phyloP scores from a whole-genome alignment of 495 filamentous ascomycete species.

The Wilcoxina mikolae region DNA sequence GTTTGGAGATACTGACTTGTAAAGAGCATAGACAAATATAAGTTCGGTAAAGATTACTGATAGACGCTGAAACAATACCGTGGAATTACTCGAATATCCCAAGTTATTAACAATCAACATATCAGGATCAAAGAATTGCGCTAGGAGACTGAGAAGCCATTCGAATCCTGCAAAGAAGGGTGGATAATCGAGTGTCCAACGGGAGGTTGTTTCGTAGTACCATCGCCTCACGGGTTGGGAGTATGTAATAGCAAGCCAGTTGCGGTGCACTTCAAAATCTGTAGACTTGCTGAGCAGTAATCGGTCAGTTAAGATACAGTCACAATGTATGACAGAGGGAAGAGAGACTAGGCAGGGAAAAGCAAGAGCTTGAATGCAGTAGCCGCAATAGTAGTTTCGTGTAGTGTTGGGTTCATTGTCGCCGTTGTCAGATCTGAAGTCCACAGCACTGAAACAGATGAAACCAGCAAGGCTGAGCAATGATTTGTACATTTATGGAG shows the following conservation, averaged over 20 bases:
- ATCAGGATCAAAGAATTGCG: slow-evolving; percentile 56
- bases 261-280: slow-evolving; percentile 95
- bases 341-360: slow-evolving; percentile 85
- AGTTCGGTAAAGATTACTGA: slow-evolving; percentile 82
- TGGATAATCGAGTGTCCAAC: slow-evolving; percentile 98
- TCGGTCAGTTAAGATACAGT: slow-evolving; percentile 7
- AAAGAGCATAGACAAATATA: slow-evolving; percentile 68
- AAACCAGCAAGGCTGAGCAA: no score
- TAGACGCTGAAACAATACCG: slow-evolving; percentile 77
- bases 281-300: slow-evolving; percentile 69
- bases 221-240: slow-evolving; percentile 76
- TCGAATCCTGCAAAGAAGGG: slow-evolving; percentile 97
- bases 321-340: slow-evolving; percentile 1
- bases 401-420: slow-evolving; percentile 20
- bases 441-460: no score
- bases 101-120: slow-evolving; percentile 76
- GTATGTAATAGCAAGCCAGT: slow-evolving; percentile 91
- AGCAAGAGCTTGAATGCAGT: slow-evolving; percentile 86
- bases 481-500: no score
- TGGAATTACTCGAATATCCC: slow-evolving; percentile 76
- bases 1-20: slow-evolving; percentile 39
- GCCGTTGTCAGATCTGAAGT: no score
- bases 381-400: slow-evolving; percentile 65
- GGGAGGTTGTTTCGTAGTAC: slow-evolving; percentile 94
- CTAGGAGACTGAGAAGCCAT: slow-evolving; percentile 75